Base-by-base conservation (phyloP, 1,284 basidiomycete genomes). In the Agaricales sp. region DNA sequence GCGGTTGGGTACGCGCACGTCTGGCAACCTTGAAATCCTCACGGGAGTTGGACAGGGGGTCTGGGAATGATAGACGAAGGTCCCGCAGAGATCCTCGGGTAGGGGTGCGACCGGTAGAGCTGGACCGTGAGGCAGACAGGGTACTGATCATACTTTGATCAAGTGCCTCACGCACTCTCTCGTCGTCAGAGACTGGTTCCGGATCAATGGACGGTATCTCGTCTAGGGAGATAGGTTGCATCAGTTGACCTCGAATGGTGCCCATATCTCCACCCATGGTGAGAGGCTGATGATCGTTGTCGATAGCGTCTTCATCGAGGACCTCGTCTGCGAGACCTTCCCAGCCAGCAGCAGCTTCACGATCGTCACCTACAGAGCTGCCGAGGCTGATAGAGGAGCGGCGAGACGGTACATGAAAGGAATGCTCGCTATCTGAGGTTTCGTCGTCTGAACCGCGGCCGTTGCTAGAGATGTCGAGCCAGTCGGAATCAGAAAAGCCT, bases 101-200 rank as follows among this genome's bases (percentile, higher is more conserved):
- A 52, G 78, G 70, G 25, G 62, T 64, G 41, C 60, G 61, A 53
- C 68, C 66, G 49, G 77, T 61, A 25, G 75, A 77, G 58, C 75
- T 77, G 19, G 82, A 75, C 55, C 82, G 78, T 48, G 84, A 85
- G 46, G 76, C 71, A 64, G 75, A 81, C 53, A 87, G 70, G 14
- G 83, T 87, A 63, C 84, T 82, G 59, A 83, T 73, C 67, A 87
- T 74, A 64, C 83, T 87, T 65, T 87, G 83, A 62, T 87, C 82
- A 52, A 87, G 73, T 14, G 75, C 84, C 56, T 78, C 81, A 56
- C 75, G 80, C 57, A 86, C 77, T 45, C 73, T 70, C 55, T 77
- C 67, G 52, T 87, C 83, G 60, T 87, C 84, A 47, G 65, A 65
- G 14, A 61, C 59, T 51, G 69, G 67, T 45, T 61, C 61, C 56